Base-by-base conservation (phyloP, 805 yeast species). In the Metschnikowia matae region DNA sequence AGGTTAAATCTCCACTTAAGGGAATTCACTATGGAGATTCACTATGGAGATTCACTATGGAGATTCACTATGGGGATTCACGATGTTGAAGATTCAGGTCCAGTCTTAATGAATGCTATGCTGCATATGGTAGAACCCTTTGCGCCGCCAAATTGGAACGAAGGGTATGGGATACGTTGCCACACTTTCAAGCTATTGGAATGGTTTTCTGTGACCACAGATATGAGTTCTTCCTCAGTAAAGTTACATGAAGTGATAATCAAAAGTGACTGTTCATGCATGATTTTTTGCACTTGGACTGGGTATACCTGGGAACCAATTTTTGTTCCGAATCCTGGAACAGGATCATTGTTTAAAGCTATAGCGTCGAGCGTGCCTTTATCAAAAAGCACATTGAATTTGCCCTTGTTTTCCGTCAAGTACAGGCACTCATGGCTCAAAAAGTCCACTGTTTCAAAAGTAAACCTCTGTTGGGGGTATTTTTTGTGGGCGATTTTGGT, bases 341-440 rank as follows among this genome's bases (percentile, higher is more conserved):
- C 37, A 1, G 71, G 70, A 6, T 65, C 71, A 20, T 85, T 85
- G 64, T 89, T 88, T 41, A 94, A 75, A 0, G 97, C 97, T 54
- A 94, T 92, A 4, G 99, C 99, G 69, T 94, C 99, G 20, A 94
- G 70, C 0, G 99, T 94, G 7, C 99, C 99, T 65, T 94, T 94
- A 68, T 94, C 99, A 15, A 90, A 70, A 1, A 92, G 80, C 7
- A 94, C 66, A 62, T 91, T 96, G 67, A 80, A 90, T 20, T 70
- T 61, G 3, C 68, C 74, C 1, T 64, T 63, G 32, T 63, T 55
- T 39, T 64, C 50, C 37, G 62, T 72, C 23, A 77, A 51, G 51
- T 77, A 79, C 14, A 66, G 67, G 14, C 72, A 59, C 1, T 64
- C 44, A 32, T 59, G 61, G 40, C 70, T 66, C 48, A 88, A 75